Percentiles rank a stretch among this genome's conserved stretches.
These are phyloP conservation scores for Malassezia arunalokei DNA, from an alignment of 1,284 basidiomycete genomes.

Conservation along the genomic window DNA sequence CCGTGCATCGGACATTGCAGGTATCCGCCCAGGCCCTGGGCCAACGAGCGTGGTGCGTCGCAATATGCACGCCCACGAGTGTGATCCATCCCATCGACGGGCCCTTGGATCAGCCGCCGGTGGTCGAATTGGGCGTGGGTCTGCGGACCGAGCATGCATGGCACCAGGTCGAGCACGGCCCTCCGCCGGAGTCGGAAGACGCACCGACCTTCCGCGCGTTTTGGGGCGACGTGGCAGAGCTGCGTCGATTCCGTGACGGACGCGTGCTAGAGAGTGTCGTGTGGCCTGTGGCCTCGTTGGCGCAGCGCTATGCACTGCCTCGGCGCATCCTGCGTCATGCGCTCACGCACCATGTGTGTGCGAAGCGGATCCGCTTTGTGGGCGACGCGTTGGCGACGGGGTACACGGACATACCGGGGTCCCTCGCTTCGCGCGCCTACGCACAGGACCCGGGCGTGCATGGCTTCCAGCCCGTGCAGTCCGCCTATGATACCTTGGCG, in stretches of 20 bases:
- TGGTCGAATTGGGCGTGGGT: conserved; percentile 22
- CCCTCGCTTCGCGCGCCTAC: conserved; percentile 38
- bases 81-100: not conserved
- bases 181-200: conserved; percentile 51
- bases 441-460: conserved; percentile 43
- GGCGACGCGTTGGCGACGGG: conserved; percentile 56
- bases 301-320: conserved; percentile 60
- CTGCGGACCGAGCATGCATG: conserved; percentile 34
- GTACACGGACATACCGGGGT: conserved; percentile 51
- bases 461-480: conserved; percentile 61
- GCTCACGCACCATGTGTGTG: conserved; percentile 61
- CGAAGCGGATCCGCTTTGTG: conserved; percentile 48
- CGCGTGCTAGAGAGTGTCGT: conserved; percentile 84
- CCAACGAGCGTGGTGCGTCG: conserved; percentile 2
- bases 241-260: conserved; percentile 94
- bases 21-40: conserved; percentile 4
- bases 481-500: conserved; percentile 69
- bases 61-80: not conserved
- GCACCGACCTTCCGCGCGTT: conserved; percentile 62
- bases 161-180: conserved; percentile 44
- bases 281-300: conserved; percentile 53
- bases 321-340: conserved; percentile 63
- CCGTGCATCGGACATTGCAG: not conserved
- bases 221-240: conserved; percentile 84
- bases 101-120: not conserved